Percentiles rank a stretch among this genome's conserved stretches.
Evolutionary conservation across 345 rosid genomes (phyloP).

Genomic region (Orychophragmus violaceus): DNA sequence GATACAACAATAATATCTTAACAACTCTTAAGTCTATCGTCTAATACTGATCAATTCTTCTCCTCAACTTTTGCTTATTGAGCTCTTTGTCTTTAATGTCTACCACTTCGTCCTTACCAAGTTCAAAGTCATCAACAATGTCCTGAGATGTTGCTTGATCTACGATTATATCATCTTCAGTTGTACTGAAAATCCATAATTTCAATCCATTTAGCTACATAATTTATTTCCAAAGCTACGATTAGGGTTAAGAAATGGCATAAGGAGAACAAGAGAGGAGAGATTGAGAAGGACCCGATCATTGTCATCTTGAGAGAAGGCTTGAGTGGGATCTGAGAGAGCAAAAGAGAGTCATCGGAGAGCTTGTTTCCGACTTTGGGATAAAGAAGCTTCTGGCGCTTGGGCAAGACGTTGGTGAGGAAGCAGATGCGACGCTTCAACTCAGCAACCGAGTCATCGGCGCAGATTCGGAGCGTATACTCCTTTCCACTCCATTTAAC

Average conservation of each 20-base stretch:
- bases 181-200: conserved; percentile 40
- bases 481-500: conserved; percentile 95
- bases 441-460: conserved; percentile 82
- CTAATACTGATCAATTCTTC: too few species aligned
- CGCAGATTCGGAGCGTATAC: conserved; percentile 73
- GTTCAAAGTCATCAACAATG: conserved; percentile 79
- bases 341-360: conserved; percentile 64
- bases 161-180: conserved; percentile 80
- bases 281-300: conserved; percentile 53
- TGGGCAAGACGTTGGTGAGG: conserved; percentile 71
- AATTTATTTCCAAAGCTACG: background rate
- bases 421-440: conserved; percentile 85
- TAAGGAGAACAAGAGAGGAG: background rate
- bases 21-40: too few species aligned
- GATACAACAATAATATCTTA: too few species aligned
- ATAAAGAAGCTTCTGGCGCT: conserved; percentile 89
- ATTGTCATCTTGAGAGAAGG: conserved; percentile 91
- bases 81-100: too few species aligned
- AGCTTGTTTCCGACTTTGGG: conserved; percentile 84
- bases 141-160: conserved; percentile 77
- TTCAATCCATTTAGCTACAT: background rate
- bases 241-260: conserved; percentile 4
- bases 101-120: too few species aligned
- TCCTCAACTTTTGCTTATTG: too few species aligned
- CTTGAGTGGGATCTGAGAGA: conserved; percentile 73